Evolutionary conservation across 2,329 filamentous ascomycete genomes (phyloP).

Genomic region (Alternaria incomplexa): DNA sequence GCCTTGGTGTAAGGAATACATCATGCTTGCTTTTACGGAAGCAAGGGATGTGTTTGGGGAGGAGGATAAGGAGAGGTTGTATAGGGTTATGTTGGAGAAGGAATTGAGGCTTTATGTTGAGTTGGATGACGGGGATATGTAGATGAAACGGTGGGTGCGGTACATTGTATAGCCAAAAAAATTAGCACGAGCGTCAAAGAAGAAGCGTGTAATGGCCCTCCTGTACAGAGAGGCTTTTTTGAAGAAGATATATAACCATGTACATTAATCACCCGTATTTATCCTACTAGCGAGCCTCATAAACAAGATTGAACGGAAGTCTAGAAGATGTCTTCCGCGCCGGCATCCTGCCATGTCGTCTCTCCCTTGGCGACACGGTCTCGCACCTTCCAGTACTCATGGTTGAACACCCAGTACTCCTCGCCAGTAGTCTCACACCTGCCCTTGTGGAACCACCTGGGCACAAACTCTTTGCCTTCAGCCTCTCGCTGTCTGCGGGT

Average conservation of each 20-base stretch:
- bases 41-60: constrained; percentile 46
- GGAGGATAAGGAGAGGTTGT: constrained; percentile 60
- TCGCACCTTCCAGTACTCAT: constrained; percentile 83
- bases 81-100: constrained; percentile 65
- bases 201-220: background rate
- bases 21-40: constrained; percentile 62
- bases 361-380: constrained; percentile 68
- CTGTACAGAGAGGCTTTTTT: background rate
- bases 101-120: constrained; percentile 65
- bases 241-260: background rate
- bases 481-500: constrained; percentile 75
- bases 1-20: constrained; percentile 68
- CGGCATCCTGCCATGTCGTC: constrained; percentile 65
- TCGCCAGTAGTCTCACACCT: constrained; percentile 82
- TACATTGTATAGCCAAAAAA: background rate
- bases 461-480: constrained; percentile 78
- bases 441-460: constrained; percentile 82
- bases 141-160: background rate
- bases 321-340: constrained; percentile 77
- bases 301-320: background rate
- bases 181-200: no score
- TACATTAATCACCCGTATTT: background rate
- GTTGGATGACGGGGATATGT: constrained; percentile 33
- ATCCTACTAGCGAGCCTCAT: background rate
- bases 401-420: constrained; percentile 87